These are phyloP conservation scores for Ephemerocybe angulata DNA, from an alignment of 768 basidiomycete species.

Conservation along the genomic window DNA sequence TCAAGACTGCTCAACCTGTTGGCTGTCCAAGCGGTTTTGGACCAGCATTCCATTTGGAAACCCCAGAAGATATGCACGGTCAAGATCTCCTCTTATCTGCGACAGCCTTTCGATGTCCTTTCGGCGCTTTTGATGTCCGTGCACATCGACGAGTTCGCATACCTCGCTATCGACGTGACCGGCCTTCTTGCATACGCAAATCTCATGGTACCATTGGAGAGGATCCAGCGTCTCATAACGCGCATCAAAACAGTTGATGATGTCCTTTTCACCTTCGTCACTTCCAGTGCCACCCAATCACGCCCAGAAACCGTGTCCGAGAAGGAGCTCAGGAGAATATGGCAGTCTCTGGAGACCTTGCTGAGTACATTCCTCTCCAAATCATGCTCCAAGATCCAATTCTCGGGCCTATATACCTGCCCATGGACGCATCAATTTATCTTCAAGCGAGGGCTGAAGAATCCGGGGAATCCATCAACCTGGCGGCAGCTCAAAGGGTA, in stretches of 20 bases:
- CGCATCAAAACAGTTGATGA: neutral
- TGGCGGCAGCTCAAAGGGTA: neutral
- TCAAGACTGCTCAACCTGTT: neutral
- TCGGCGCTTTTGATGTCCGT: neutral
- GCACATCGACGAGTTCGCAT: neutral
- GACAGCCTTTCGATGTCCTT: neutral
- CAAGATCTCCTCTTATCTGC: neutral
- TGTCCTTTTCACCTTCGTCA: neutral
- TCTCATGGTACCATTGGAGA: neutral
- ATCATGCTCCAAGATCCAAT: neutral
- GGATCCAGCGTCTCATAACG: neutral
- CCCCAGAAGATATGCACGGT: neutral
- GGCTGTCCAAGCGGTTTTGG: neutral
- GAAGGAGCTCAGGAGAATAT: neutral
- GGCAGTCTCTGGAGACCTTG: neutral
- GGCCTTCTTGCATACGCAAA: neutral
- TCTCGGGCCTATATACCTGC: neutral
- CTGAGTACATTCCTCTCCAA: neutral
- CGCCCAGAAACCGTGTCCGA: neutral
- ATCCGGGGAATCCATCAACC: neutral
- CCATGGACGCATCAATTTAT: neutral
- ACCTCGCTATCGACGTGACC: neutral
- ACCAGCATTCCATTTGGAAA: neutral
- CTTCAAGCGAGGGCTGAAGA: neutral
- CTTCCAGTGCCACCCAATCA: neutral